These are phyloP conservation scores for Lentinula guzmanii DNA, from an alignment of 768 basidiomycete genomes.

Conservation along the genomic window DNA sequence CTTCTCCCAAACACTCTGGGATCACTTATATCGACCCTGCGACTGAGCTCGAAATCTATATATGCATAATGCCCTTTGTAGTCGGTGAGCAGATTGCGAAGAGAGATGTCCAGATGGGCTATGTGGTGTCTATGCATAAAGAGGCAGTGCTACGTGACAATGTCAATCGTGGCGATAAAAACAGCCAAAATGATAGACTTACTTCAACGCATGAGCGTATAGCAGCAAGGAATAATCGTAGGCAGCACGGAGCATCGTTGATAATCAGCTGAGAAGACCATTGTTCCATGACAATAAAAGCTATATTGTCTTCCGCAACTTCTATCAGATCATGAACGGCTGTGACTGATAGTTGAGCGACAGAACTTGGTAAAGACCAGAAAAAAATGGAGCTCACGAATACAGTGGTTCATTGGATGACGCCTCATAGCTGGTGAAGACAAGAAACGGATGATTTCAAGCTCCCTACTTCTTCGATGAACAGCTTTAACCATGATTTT, in stretches of 20 bases:
- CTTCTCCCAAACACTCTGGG: constrained; percentile 38
- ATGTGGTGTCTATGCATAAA: constrained; percentile 67
- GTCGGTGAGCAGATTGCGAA: constrained; percentile 64
- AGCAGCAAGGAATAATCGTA: constrained; percentile 47
- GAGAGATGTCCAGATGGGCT: constrained; percentile 69
- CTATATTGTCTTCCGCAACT: constrained; percentile 42
- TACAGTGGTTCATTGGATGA: constrained; percentile 70
- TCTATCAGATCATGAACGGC: constrained; percentile 64
- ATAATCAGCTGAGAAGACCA: constrained; percentile 64
- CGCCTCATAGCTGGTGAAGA: constrained; percentile 44
- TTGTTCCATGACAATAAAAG: constrained; percentile 76
- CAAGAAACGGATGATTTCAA: constrained; percentile 49
- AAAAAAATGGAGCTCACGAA: constrained; percentile 45
- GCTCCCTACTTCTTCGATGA: constrained; percentile 56
- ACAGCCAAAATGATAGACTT: constrained; percentile 4
- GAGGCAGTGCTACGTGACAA: constrained; percentile 43
- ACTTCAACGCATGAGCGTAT: constrained; percentile 71
- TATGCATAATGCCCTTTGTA: constrained; percentile 59
- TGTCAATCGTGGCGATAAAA: neutral
- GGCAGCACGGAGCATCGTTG: constrained; percentile 41
- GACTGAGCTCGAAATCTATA: constrained; percentile 71
- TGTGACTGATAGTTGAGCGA: constrained; percentile 20
- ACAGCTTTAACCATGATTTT: constrained; percentile 68
- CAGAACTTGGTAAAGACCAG: neutral
- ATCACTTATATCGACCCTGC: constrained; percentile 35